Base-by-base conservation (phyloP, 495 filamentous ascomycete genomes). In the Penicillium waksmanii region DNA sequence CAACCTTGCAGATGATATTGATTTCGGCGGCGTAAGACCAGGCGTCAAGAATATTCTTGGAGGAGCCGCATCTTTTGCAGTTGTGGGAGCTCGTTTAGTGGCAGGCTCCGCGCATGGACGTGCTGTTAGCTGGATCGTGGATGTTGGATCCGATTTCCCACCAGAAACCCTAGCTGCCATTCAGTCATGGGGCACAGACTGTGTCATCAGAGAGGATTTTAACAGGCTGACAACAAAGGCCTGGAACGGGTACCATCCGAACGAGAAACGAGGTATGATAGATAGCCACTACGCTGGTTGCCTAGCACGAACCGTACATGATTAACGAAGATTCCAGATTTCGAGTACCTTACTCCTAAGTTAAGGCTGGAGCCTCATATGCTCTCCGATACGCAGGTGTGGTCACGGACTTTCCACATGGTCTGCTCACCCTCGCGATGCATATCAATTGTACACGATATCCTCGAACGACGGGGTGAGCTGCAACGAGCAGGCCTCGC, bases 281-380 rank as follows among this genome's bases (percentile, higher is more conserved):
- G 70, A 60, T 18, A 31, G 27, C 48, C 15, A 25, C 40, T 40
- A 17, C 25, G 34, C 43, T 18, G 43, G 31, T 21, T 21, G 17
- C 38, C 38, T 33, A 12, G 13, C 15, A 15, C 11, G 0, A 12
- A 49, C 51, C 52, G 21, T 15, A 56, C 2, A 75, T 47, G n/a
- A 53, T 57, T 64, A 62, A 77, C 42, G 75, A 77, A 57, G 78
- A 56, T 71, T 57, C 75, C 82, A 76, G 89, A 86, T 19, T 98
- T 98, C 81, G 85, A 84, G 72, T 98, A 97, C 72, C 79, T 87
- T 47, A 97, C 92, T 9, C 89, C 89, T 5, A 98, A 96, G 73
- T 78, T 90, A 56, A 88, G 93, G 34, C 77, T 98, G 5, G 85
- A 86, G 51, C 82, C 84, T 19, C 66, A 69, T 6, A 84, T 83